Evolutionary conservation across 2,329 filamentous ascomycete genomes (phyloP), one percentile per base, ranked within the genome.

Genomic region (Colletotrichum camelliae): DNA sequence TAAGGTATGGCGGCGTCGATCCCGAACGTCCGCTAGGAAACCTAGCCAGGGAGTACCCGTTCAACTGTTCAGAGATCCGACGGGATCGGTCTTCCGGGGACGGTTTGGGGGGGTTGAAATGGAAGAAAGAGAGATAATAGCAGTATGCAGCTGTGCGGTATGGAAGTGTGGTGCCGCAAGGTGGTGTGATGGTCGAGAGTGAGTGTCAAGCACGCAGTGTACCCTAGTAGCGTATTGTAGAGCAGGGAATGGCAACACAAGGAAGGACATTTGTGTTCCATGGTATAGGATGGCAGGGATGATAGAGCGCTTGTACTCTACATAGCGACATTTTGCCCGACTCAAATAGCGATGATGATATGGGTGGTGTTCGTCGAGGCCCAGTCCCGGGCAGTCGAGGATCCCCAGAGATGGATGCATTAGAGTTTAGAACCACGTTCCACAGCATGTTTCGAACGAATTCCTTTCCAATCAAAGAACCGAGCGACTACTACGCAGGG

Each of bases 381-480:
- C 68, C 61, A 27, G 55, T 67, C 72, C 62, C 18, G 68, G 21
- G 37, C 43, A 33, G 24, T 62, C 60, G 48, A 58, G 72, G 72
- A 39, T 67, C 31, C 61, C 68, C 55, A 31, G 55, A 62, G 55
- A 35, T 21, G 29, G 55, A 35, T 21, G 29, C 15, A 39, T 66
- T 72, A 75, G 61, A 72, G 72, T 75, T 75, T 72, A 52, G 39
- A 48, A 60, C 69, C 69, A 75, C 69, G 69, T 75, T 75, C 72
- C 72, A 72, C 69, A 55, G 70, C 68, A 72, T 62, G 72, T 75
- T 75, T 75, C 72, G 72, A 75, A 62, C 68, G 68, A 72, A 39
- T 39, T 72, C 39, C 72, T 67, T 62, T 57, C 55, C 72, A 72
- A 70, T 72, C 37, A 71, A 43, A 21, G 57, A n/a, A 37, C 27